Evolutionary conservation across 2,329 filamentous ascomycete species (phyloP).

Genomic region (Myriosclerotinia scirpicola): DNA sequence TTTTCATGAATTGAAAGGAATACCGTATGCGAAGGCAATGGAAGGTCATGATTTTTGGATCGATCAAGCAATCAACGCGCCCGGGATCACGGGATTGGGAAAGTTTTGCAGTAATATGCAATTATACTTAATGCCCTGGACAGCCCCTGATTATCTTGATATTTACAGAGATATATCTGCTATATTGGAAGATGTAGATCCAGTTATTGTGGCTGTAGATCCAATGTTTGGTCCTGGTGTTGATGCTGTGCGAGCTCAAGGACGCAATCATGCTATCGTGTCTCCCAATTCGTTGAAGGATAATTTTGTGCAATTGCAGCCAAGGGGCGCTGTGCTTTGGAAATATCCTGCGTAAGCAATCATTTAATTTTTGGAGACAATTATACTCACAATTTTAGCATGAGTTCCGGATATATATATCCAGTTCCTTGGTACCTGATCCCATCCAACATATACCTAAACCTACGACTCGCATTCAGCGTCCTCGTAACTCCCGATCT

Average conservation of each 20-base stretch:
- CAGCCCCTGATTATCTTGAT: slow-evolving; percentile 43
- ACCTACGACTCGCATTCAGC: slow-evolving; percentile 34
- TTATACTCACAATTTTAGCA: not conserved
- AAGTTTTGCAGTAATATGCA: slow-evolving; percentile 31
- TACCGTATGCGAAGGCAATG: not conserved
- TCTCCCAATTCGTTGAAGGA: slow-evolving; percentile 47
- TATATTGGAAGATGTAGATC: slow-evolving; percentile 43
- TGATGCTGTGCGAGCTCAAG: slow-evolving; percentile 44
- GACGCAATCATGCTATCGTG: slow-evolving; percentile 40
- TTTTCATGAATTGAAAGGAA: slow-evolving; percentile 13
- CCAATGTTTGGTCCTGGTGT: slow-evolving; percentile 45
- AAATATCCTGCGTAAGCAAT: slow-evolving; percentile 42
- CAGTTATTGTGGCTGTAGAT: slow-evolving; percentile 46
- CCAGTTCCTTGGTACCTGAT: slow-evolving; percentile 47
- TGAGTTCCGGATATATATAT: slow-evolving; percentile 45
- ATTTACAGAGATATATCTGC: slow-evolving; percentile 43
- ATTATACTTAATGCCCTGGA: slow-evolving; percentile 41
- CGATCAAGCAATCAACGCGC: not conserved
- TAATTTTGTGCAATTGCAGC: slow-evolving; percentile 43
- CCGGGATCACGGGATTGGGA: not conserved
- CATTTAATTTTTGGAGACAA: not conserved
- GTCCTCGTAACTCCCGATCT: slow-evolving; percentile 26
- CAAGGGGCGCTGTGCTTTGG: slow-evolving; percentile 41
- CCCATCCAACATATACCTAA: slow-evolving; percentile 45
- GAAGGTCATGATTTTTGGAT: not conserved